Conservation (phyloP, 78 protist genomes). For the Trichosphaerium sp. region DNA sequence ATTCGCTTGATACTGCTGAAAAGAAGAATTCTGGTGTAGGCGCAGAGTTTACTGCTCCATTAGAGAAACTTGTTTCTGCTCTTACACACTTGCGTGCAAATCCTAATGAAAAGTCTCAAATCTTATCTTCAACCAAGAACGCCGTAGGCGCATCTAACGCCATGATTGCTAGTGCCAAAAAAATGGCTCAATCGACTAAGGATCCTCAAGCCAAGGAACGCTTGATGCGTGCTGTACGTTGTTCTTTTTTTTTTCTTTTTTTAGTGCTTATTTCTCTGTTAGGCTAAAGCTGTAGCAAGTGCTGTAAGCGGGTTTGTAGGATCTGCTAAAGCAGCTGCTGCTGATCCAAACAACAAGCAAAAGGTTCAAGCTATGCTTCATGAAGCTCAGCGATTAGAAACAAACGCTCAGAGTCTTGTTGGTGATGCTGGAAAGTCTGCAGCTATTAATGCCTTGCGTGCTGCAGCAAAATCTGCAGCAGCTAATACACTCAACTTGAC, state of each 20-base stretch:
- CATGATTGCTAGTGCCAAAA: constrained; percentile 47
- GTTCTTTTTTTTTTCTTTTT: too few relatives aligned
- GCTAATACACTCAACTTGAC: too few relatives aligned
- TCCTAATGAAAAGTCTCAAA: constrained; percentile 22
- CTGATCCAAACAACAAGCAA: constrained; percentile 26
- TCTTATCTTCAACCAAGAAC: neutral
- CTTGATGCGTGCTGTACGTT: too few relatives aligned
- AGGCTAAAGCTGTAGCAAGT: constrained; percentile 38
- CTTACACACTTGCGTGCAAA: constrained; percentile 28
- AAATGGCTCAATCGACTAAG: constrained; percentile 24
- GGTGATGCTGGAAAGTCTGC: constrained; percentile 47
- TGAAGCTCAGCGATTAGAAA: constrained; percentile 43
- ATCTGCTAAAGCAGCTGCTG: constrained; percentile 29
- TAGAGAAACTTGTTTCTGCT: constrained; percentile 15
- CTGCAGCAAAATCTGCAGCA: constrained; percentile 37
- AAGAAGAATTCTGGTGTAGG: constrained; percentile 29
- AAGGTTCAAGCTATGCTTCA: constrained; percentile 21
- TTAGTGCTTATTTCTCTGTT: too few relatives aligned
- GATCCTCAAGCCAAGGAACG: constrained; percentile 28
- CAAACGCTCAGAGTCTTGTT: constrained; percentile 31
- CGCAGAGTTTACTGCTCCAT: constrained; percentile 27
- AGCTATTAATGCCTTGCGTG: constrained; percentile 37
- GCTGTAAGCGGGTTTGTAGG: constrained; percentile 20
- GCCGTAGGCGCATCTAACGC: constrained; percentile 35
- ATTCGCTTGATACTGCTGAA: constrained; percentile 39